A percentile compares a stretch with the other conserved stretches of the same genome.
Conservation (phyloP, 495 filamentous ascomycete species). For the Astrothelium subdiscretum region DNA sequence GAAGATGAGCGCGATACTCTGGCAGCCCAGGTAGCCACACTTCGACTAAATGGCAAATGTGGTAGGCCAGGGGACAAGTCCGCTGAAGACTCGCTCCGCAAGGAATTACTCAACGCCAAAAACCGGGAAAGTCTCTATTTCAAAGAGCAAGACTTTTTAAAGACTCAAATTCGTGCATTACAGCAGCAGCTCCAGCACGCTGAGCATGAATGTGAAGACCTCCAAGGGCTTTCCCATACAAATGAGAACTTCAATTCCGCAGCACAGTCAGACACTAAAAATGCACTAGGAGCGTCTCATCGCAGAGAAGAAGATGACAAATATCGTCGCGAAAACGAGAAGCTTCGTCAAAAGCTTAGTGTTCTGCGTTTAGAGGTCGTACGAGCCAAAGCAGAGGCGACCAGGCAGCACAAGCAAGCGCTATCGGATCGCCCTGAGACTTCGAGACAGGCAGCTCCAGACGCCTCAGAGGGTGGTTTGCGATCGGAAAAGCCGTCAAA, state of each 20-base stretch:
- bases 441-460: neutral
- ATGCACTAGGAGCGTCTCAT: neutral
- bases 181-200: neutral
- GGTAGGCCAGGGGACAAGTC: neutral
- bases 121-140: neutral
- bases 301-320: neutral
- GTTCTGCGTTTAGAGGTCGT: conserved; percentile 1
- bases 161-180: neutral
- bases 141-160: neutral
- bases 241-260: neutral
- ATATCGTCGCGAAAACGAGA: neutral
- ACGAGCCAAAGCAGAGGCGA: neutral
- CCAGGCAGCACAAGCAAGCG: neutral
- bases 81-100: neutral
- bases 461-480: neutral
- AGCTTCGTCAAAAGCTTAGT: neutral
- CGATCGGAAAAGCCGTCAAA: neutral
- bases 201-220: neutral
- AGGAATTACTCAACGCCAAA: neutral
- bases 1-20: neutral
- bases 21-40: neutral
- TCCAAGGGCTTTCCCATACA: neutral
- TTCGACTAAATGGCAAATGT: neutral
- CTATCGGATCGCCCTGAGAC: neutral
- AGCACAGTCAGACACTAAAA: neutral